Conservation (phyloP, 1,284 basidiomycete species). For the Cutaneotrichosporon cavernicola region DNA sequence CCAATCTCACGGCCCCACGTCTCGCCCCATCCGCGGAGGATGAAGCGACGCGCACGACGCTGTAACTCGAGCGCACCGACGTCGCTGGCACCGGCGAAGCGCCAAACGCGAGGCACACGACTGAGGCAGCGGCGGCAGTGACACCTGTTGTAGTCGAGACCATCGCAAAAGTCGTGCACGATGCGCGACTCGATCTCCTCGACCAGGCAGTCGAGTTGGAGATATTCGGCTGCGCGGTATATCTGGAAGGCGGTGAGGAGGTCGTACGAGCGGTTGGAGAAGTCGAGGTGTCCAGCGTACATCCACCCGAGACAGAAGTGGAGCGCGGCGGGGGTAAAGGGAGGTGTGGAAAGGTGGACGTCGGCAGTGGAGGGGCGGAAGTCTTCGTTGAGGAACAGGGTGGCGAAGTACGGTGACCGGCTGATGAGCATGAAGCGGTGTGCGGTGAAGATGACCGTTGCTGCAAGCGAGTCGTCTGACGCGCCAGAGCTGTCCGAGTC, state of each 20-base stretch:
- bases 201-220: conserved; percentile 71
- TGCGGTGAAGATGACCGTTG: conserved; percentile 77
- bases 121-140: conserved; percentile 75
- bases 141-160: conserved; percentile 75
- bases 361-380: conserved; percentile 55
- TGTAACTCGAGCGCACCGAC: conserved; percentile 71
- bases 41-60: conserved; percentile 66
- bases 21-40: conserved; percentile 77
- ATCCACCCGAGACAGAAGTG: conserved; percentile 84
- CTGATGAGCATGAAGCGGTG: conserved; percentile 91
- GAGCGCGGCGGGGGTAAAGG: conserved; percentile 89
- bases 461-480: conserved; percentile 39
- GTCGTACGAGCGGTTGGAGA: conserved; percentile 90
- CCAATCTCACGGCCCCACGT: conserved; percentile 85
- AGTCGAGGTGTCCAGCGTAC: conserved; percentile 89
- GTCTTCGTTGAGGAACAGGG: conserved; percentile 46
- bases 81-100: conserved; percentile 71
- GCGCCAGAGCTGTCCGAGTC: conserved; percentile 35
- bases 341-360: conserved; percentile 78
- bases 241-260: conserved; percentile 88
- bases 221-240: conserved; percentile 77
- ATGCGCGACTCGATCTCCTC: conserved; percentile 77
- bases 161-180: conserved; percentile 82
- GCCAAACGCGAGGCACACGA: conserved; percentile 73
- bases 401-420: conserved; percentile 82